A percentile compares a stretch with the other conserved stretches of the same genome.
Conservation (phyloP, 306 rosid genomes). For the Acacia melanoxylon region DNA sequence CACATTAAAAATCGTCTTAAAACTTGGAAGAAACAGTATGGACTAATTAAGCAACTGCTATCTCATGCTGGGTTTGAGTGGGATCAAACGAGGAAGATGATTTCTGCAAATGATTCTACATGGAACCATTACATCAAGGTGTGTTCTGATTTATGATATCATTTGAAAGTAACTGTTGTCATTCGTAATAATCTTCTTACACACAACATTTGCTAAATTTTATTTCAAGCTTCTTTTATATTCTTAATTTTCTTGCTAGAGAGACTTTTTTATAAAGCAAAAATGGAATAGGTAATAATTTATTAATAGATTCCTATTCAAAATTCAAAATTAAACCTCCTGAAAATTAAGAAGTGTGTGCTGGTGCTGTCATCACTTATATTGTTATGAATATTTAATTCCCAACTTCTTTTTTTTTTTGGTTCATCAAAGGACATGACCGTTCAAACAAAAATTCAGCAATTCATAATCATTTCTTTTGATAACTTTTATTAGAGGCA, state of each 20-base stretch:
- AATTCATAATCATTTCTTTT: neutral
- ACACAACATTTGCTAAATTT: neutral
- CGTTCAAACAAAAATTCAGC: neutral
- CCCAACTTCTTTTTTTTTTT: neutral
- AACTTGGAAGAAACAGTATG: constrained; percentile 59
- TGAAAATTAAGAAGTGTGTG: constrained; percentile 8
- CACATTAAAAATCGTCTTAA: constrained; percentile 54
- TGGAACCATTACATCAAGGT: constrained; percentile 60
- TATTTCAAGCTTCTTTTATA: neutral
- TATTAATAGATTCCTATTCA: neutral
- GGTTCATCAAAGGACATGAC: neutral
- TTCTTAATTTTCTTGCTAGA: neutral
- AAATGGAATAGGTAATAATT: neutral
- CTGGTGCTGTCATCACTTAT: neutral
- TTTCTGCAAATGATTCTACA: constrained; percentile 47
- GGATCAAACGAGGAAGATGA: constrained; percentile 54
- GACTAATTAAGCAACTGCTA: constrained; percentile 44
- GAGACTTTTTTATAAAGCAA: neutral
- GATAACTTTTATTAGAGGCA: neutral
- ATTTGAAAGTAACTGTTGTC: neutral
- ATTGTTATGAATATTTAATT: neutral
- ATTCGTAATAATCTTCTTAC: neutral
- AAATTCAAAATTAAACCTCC: neutral
- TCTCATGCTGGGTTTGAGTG: constrained; percentile 54
- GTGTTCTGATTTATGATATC: constrained; percentile 18